These are phyloP conservation scores for Xylariaceae sp. DNA, from an alignment of 2,329 filamentous ascomycete species.

Conservation along the genomic window DNA sequence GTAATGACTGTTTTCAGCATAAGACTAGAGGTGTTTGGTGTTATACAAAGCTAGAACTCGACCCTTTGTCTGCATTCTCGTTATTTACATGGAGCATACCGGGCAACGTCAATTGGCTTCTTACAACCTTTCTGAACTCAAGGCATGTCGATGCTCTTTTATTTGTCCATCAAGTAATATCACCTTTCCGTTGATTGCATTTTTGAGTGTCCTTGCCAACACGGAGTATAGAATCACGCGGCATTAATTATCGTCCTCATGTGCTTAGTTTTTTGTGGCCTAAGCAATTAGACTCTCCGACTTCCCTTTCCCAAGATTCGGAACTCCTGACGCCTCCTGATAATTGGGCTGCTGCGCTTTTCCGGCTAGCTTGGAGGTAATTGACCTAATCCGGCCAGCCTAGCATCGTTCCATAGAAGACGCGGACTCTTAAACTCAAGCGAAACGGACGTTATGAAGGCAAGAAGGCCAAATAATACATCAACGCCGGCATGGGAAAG, in stretches of 20 bases:
- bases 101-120: background rate
- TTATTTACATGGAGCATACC: conserved; percentile 21
- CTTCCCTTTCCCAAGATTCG: background rate
- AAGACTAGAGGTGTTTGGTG: background rate
- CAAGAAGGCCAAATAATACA: background rate
- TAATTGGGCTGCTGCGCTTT: background rate
- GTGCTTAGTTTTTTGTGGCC: background rate
- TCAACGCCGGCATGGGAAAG: background rate
- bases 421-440: background rate
- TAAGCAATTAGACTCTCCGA: background rate
- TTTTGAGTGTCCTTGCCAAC: background rate
- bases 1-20: conserved; percentile 23
- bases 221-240: background rate
- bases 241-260: background rate
- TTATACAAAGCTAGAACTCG: conserved; percentile 17
- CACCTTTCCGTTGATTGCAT: background rate
- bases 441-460: background rate
- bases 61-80: conserved; percentile 21
- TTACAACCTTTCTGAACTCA: background rate
- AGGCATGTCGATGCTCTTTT: background rate
- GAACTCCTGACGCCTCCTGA: background rate
- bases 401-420: background rate
- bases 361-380: background rate
- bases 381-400: background rate
- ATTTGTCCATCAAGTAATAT: conserved; percentile 1